Base-by-base conservation (phyloP, 306 rosid genomes). In the Corylus avellana region DNA sequence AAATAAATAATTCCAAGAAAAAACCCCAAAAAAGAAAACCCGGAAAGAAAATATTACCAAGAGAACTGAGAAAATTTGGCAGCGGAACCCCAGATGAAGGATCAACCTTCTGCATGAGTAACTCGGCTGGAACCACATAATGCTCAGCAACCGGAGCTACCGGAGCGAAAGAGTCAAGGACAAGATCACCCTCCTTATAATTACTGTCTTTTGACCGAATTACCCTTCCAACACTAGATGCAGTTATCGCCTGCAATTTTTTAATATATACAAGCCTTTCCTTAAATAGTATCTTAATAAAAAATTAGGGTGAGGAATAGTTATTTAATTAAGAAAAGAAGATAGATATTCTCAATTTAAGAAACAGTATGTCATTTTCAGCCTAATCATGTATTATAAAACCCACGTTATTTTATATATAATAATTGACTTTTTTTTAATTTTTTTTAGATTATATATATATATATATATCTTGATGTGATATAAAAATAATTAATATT, bases 61-160 rank as follows among this genome's bases (percentile, higher is more conserved):
- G 73, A 76, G 75, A 68, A 62, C 92, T 82, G 77, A 89, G 75
- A 59, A 86, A 84, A 48, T 89, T 88, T 0, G 89, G 79, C 82
- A 91, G 74, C 0, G 90, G 78, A 84, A 91, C 63, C 27, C 87
- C 88, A 67, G 12, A 75, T 17, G 54, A 12, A 29, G 79, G 75
- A 79, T 89, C 84, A 74, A 87, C 67, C 78, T 87, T 89, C 29
- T 77, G 73, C 8, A 22, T 27, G 13, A 50, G 10, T 11, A 74
- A 20, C 12, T 29, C 39, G 14, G 89, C 67, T 1, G 91, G 82
- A 6, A 84, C 6, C 20, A 84, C 76, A 42, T 75, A 70, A 53
- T 82, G 82, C 61, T 91, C 90, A 20, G 90, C 84, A 39, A 85
- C 50, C 0, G 92, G 25, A 22, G 25, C 25, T 0, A 22, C 25